Conservation (phyloP, 2,329 filamentous ascomycete genomes). For the Didymella pomorum region DNA sequence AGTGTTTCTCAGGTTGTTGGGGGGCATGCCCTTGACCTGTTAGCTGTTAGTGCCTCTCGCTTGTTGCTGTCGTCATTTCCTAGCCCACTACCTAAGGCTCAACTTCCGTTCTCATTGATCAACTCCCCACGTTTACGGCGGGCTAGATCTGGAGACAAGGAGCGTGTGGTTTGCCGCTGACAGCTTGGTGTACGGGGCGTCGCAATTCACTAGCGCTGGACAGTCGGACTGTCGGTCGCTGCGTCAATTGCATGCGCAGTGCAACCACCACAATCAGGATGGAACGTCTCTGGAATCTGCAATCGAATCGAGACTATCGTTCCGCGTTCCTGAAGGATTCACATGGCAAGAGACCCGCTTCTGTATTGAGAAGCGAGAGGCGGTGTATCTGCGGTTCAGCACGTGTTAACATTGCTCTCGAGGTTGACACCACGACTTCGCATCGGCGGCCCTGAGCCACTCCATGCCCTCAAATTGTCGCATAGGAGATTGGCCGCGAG, state of each 20-base stretch:
- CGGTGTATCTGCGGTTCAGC: constrained; percentile 14
- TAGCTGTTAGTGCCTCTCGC: constrained; percentile 21
- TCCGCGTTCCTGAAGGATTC: constrained; percentile 13
- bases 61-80: constrained; percentile 23
- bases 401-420: not conserved
- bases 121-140: constrained; percentile 21
- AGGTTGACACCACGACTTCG: not conserved
- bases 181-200: constrained; percentile 27
- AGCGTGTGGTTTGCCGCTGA: constrained; percentile 27
- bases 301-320: constrained; percentile 11
- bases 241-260: constrained; percentile 3
- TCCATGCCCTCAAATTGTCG: not conserved
- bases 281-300: constrained; percentile 4
- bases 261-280: constrained; percentile 10
- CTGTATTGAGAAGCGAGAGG: constrained; percentile 7
- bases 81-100: constrained; percentile 17
- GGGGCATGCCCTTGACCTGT: constrained; percentile 18
- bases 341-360: constrained; percentile 21
- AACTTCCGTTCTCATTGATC: constrained; percentile 34
- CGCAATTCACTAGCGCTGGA: constrained; percentile 24
- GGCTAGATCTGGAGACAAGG: constrained; percentile 22
- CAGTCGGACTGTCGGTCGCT: constrained; percentile 27
- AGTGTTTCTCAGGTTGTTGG: constrained; percentile 19
- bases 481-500: not conserved
- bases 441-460: not conserved